Conservation (phyloP, 305 asterid species). For the Nicotiana rustica region DNA sequence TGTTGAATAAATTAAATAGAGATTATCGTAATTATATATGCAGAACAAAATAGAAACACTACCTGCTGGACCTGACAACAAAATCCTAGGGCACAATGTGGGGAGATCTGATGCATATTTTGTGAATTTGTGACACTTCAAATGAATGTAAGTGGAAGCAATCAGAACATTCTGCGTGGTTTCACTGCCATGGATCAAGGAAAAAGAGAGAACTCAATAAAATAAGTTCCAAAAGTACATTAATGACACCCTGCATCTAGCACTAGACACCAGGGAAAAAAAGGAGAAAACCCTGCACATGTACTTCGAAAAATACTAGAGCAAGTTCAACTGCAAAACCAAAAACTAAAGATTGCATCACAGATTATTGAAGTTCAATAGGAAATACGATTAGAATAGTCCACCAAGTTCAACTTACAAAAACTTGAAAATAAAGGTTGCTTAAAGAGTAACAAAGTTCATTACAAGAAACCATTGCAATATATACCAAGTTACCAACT, state of each 20-base stretch:
- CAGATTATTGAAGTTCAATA: constrained; percentile 7
- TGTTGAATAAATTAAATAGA: constrained; percentile 14
- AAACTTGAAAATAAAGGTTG: not conserved
- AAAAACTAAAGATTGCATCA: not conserved
- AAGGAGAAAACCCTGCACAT: not conserved
- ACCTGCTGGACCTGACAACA: constrained; percentile 96
- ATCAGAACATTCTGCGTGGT: constrained; percentile 83
- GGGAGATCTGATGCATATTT: constrained; percentile 83
- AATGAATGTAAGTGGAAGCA: constrained; percentile 77
- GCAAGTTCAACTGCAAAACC: constrained; percentile 28
- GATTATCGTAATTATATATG: not conserved
- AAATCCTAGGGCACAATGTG: constrained; percentile 79
- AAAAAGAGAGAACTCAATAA: constrained; percentile 26
- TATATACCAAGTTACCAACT: constrained; percentile 21
- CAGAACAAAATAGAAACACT: constrained; percentile 36
- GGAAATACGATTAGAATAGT: not conserved
- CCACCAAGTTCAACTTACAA: constrained; percentile 8
- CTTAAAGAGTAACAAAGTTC: constrained; percentile 5
- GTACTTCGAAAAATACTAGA: constrained; percentile 27
- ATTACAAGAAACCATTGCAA: not conserved
- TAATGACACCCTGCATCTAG: constrained; percentile 21
- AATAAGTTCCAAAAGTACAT: constrained; percentile 18
- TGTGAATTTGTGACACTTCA: constrained; percentile 70
- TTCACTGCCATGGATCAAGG: constrained; percentile 64
- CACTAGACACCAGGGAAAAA: constrained; percentile 19